Evolutionary conservation across 768 basidiomycete species (phyloP), one percentile per base, ranked within the genome.

Genomic region (Cystofilobasidium capitatum): DNA sequence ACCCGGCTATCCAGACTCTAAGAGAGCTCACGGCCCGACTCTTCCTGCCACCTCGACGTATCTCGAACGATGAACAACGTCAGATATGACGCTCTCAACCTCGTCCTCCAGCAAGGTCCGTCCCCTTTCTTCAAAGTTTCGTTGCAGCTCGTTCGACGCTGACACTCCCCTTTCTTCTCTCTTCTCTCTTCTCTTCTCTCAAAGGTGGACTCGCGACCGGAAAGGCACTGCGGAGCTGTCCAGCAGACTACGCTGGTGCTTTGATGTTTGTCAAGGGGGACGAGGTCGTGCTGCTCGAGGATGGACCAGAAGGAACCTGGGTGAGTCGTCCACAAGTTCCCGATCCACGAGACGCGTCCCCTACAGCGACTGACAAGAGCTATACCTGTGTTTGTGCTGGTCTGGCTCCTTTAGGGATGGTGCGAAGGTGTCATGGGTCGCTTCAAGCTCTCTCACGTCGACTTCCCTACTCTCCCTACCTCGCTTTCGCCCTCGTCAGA

Each of bases 261-360:
- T 36, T 68, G 22, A 68, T 68, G 66, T 68, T 68, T 33, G 51
- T 68, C 51, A 68, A 68, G 47, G 66, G 66, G 17, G 66, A 68
- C 42, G 20, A 33, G 14, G 61, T 68, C 26, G 36, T 29, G 35
- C 36, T 58, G 16, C 49, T 68, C 24, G 61, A 49, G 33, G 59
- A 40, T 16, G 39, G 59, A 17, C 24, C 26, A 16, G 39, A 61
- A n/a, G 59, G 44, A 1, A 45, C 39, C 59, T 61, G 59, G 59
- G 59, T 61, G 40, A 10, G 40, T 10, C 40, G 40, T 42, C 10
- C 40, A 10, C 40, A 20, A 42, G 10, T 42, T 42, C 20, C 10
- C 40, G 40, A 10, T 24, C 9, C 26, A 7, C 9, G 6, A 22
- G 20, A 49, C 22, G 8, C 12, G 20, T 22, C 6, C 9, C 47